Percentiles rank a stretch among this genome's conserved stretches.
phyloP scores from a whole-genome alignment of 257 asterid species.

The Leptodermis oblonga region DNA sequence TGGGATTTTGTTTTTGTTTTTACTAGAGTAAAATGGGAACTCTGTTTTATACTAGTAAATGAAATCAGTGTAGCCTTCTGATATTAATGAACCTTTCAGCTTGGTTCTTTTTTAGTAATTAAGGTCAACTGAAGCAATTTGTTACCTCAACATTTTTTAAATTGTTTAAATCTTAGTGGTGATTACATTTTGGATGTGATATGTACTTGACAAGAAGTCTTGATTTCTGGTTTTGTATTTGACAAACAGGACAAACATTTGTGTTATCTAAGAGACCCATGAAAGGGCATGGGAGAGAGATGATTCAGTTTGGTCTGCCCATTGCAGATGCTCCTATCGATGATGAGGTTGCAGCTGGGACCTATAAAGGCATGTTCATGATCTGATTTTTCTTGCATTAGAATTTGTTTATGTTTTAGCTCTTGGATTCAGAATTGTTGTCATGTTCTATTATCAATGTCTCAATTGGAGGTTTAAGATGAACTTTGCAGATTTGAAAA shows the following conservation, averaged over 20 bases:
- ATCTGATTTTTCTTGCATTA: neutral
- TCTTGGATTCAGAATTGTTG: neutral
- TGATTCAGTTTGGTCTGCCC: slow-evolving; percentile 74
- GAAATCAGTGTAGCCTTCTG: neutral
- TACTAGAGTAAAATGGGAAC: neutral
- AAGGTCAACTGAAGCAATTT: neutral
- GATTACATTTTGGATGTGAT: slow-evolving; percentile 10
- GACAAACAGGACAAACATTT: slow-evolving; percentile 66
- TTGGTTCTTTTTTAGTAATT: neutral
- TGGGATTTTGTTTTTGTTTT: neutral
- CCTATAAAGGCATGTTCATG: slow-evolving; percentile 52
- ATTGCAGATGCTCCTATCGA: slow-evolving; percentile 57
- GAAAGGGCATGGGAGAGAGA: slow-evolving; percentile 93
- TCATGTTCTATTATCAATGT: slow-evolving; percentile 14
- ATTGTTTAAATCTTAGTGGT: neutral
- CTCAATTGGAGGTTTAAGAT: slow-evolving; percentile 19
- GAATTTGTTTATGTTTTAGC: slow-evolving; percentile 14
- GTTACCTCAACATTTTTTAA: neutral
- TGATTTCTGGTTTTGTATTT: slow-evolving; percentile 23
- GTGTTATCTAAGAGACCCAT: slow-evolving; percentile 62
- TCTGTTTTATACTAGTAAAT: neutral
- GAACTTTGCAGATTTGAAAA: slow-evolving; percentile 53
- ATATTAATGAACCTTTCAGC: neutral
- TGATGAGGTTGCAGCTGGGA: slow-evolving; percentile 50
- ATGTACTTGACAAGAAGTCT: too few relatives aligned